Conservation (phyloP, 2,329 filamentous ascomycete species). For the Pseudocercospora eumusae region DNA sequence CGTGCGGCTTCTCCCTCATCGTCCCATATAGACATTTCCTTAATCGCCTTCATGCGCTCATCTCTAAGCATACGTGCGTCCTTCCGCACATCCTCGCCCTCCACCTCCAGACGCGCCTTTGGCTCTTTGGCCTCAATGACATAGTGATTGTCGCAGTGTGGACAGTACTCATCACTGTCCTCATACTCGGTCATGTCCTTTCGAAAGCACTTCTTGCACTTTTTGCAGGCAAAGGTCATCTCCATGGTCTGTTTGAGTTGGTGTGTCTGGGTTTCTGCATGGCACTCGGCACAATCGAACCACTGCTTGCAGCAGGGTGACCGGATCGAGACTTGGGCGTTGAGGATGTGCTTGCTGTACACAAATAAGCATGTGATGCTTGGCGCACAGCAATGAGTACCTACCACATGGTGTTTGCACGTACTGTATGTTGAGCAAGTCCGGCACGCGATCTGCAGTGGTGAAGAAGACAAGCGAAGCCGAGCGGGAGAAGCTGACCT, state of each 20-base stretch:
- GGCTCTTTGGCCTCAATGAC: slow-evolving; percentile 86
- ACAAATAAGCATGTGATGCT: slow-evolving; percentile 8
- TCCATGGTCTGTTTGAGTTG: slow-evolving; percentile 71
- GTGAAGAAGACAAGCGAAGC: neutral
- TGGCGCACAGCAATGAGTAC: neutral
- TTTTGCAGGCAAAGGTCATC: slow-evolving; percentile 96
- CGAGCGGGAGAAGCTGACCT: slow-evolving; percentile 6
- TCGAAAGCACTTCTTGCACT: slow-evolving; percentile 97
- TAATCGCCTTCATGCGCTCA: slow-evolving; percentile 64
- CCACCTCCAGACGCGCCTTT: slow-evolving; percentile 78
- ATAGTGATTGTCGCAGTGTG: slow-evolving; percentile 98
- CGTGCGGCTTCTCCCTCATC: slow-evolving; percentile 39
- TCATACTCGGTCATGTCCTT: slow-evolving; percentile 92
- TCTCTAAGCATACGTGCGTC: slow-evolving; percentile 91
- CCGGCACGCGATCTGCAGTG: neutral
- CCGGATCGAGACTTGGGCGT: slow-evolving; percentile 94
- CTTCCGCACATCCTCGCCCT: slow-evolving; percentile 85
- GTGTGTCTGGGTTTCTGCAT: slow-evolving; percentile 76
- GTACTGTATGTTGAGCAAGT: neutral
- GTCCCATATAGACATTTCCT: slow-evolving; percentile 37
- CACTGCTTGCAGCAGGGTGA: slow-evolving; percentile 96
- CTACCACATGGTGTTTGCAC: slow-evolving; percentile 36
- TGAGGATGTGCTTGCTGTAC: slow-evolving; percentile 90
- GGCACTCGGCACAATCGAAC: slow-evolving; percentile 98
- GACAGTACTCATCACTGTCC: slow-evolving; percentile 97